These are phyloP conservation scores for Zasmidium angulare DNA, from an alignment of 2,329 filamentous ascomycete species.

Conservation along the genomic window DNA sequence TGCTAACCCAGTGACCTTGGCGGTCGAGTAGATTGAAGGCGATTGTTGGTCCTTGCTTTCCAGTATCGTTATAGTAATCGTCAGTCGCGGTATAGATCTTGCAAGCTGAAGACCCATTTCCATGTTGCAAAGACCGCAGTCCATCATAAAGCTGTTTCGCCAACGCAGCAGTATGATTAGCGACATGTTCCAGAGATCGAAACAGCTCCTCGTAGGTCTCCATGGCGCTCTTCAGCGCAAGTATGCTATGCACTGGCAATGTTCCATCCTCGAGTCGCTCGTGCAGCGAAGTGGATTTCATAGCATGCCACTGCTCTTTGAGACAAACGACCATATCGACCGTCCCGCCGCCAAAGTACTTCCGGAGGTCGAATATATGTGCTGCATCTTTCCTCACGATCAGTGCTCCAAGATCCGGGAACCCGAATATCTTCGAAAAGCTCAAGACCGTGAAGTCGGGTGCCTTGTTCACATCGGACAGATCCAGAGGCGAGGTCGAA, in stretches of 20 bases:
- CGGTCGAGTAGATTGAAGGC: slow-evolving; percentile 78
- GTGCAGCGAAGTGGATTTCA: slow-evolving; percentile 70
- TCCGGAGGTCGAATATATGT: slow-evolving; percentile 60
- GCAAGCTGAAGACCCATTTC: slow-evolving; percentile 66
- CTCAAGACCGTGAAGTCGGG: slow-evolving; percentile 87
- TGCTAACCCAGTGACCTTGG: slow-evolving; percentile 71
- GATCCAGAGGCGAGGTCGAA: slow-evolving; percentile 73
- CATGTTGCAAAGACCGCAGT: slow-evolving; percentile 64
- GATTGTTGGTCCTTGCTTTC: slow-evolving; percentile 69
- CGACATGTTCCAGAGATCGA: slow-evolving; percentile 64
- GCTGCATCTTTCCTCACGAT: slow-evolving; percentile 74
- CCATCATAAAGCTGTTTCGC: slow-evolving; percentile 58
- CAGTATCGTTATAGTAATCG: slow-evolving; percentile 16
- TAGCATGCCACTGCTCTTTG: slow-evolving; percentile 80
- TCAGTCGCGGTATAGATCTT: slow-evolving; percentile 55
- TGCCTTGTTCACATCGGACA: slow-evolving; percentile 59
- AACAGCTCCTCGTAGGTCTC: slow-evolving; percentile 68
- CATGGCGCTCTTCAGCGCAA: slow-evolving; percentile 76
- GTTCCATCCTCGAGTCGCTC: slow-evolving; percentile 89
- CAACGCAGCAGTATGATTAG: slow-evolving; percentile 69
- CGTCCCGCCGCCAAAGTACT: slow-evolving; percentile 91
- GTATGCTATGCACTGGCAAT: slow-evolving; percentile 83
- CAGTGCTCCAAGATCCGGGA: slow-evolving; percentile 84
- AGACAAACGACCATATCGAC: slow-evolving; percentile 78
- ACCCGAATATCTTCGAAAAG: slow-evolving; percentile 98